These are phyloP conservation scores for Coemansia sp. DNA, from an alignment of 192 early-diverging fungal species.

Conservation along the genomic window DNA sequence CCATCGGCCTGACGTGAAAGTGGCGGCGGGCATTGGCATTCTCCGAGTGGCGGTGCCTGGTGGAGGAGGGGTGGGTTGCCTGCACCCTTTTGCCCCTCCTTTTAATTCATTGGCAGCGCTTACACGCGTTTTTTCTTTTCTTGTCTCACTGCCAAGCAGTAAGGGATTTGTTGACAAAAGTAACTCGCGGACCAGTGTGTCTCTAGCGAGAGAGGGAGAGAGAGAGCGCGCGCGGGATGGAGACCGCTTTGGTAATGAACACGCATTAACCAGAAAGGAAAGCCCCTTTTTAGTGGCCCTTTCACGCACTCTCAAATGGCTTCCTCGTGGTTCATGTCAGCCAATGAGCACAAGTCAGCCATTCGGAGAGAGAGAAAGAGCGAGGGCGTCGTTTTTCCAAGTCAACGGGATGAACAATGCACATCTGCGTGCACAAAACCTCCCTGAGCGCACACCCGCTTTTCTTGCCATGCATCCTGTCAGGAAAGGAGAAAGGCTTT, in stretches of 20 bases:
- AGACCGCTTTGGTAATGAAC: neutral
- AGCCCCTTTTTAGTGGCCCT: neutral
- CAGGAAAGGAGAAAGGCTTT: neutral
- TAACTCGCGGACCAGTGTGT: neutral
- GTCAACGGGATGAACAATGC: conserved; percentile 7
- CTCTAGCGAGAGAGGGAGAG: neutral
- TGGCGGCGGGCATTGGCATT: conserved; percentile 49
- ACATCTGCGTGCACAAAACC: neutral
- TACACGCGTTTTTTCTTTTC: neutral
- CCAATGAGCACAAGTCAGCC: conserved; percentile 10
- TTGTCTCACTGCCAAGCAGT: conserved; percentile 5
- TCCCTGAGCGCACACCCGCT: neutral
- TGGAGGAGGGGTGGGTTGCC: neutral
- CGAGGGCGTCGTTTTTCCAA: neutral
- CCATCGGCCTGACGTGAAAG: conserved; percentile 20
- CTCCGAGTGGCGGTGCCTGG: conserved; percentile 47
- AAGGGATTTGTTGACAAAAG: neutral
- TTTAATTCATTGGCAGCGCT: neutral
- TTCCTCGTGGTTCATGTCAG: conserved; percentile 3
- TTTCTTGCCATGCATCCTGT: neutral
- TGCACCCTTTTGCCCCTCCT: neutral
- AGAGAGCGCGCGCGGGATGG: neutral
- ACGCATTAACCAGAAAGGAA: neutral
- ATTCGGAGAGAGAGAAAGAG: neutral
- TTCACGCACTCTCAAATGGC: neutral